Evolutionary conservation across 139 green algal genomes (phyloP).

Genomic region (Tetradesmus lagerheimii): DNA sequence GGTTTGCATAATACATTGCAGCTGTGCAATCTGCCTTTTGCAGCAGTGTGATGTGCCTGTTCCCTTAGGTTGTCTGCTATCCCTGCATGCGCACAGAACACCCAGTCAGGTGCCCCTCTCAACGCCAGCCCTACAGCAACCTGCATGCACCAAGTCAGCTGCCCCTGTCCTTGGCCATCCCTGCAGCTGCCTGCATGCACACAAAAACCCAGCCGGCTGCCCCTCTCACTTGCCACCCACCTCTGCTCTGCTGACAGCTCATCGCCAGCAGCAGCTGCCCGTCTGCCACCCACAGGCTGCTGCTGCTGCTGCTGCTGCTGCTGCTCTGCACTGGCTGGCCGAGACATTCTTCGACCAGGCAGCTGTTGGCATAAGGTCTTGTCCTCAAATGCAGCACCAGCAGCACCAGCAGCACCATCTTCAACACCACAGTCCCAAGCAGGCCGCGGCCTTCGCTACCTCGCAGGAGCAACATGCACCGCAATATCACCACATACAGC

Average conservation of each 20-base stretch:
- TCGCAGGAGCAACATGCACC: not conserved
- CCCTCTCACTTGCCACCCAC: not conserved
- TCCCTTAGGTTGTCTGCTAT: too few species aligned
- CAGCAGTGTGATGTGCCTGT: too few species aligned
- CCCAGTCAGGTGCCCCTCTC: too few species aligned
- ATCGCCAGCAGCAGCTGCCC: constrained; percentile 10
- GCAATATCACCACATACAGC: not conserved
- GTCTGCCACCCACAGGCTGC: constrained; percentile 15
- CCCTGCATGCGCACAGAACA: too few species aligned
- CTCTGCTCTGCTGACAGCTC: constrained; percentile 42
- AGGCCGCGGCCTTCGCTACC: not conserved
- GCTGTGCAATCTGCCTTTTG: too few species aligned
- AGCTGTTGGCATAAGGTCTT: not conserved
- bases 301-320: not conserved
- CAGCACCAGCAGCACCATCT: constrained; percentile 1
- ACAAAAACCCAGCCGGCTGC: too few species aligned
- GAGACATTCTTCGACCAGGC: not conserved
- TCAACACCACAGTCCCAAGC: not conserved
- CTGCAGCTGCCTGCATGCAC: too few species aligned
- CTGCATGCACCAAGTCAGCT: too few species aligned
- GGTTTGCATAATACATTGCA: too few species aligned
- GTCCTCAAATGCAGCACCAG: not conserved
- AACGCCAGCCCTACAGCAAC: too few species aligned
- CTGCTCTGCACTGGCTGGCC: not conserved
- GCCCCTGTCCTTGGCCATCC: too few species aligned